Evolutionary conservation across 768 basidiomycete species (phyloP), one percentile per base, ranked within the genome.

Genomic region (Leccinum aurantiacum): DNA sequence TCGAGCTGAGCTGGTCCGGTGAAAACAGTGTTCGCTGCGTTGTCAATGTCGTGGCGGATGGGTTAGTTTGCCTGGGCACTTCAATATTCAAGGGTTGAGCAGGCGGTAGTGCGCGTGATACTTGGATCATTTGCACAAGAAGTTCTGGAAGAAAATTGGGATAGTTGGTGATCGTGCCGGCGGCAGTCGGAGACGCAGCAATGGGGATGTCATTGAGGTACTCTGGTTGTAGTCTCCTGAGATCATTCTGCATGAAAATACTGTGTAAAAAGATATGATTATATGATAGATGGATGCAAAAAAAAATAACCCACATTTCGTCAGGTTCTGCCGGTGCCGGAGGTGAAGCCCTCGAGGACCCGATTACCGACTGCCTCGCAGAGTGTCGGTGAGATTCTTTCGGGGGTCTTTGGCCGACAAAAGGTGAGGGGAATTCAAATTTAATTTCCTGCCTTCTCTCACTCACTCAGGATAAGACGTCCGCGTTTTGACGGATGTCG

Each of bases 181-280:
- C 6, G 3, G 38, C 17, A 38, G 38, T 38, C 38, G 38, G 9
- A 38, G 38, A 17, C 38, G 17, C 17, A 4, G 38, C 97, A 35
- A 98, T 94, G 37, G 98, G 76, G 1, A 92, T 97, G 75, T 98
- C 97, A 69, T 98, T 99, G 52, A 99, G 79, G 70, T 88, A 98
- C 71, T 96, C 86, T 0, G 88, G 87, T 54, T 84, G 76, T 33
- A 98, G 72, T 10, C 96, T 86, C 57, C 78, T 78, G 27, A 88
- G 72, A 67, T 98, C 97, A 22, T 85, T 88, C 41, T 83, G 80
- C 13, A 89, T 94, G 66, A 98, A 70, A 29, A 93, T 80, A n/a
- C 91, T 93, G 60, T n/a, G 4, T 27, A 27, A 8, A 60, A 27
- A 53, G 8, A 44, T 44, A 37, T 37, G 27, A 29, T 22, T 19